Percentiles rank a stretch among this genome's conserved stretches.
phyloP scores from a whole-genome alignment of 2,329 filamentous ascomycete genomes.

The Harringtonia aguacate region DNA sequence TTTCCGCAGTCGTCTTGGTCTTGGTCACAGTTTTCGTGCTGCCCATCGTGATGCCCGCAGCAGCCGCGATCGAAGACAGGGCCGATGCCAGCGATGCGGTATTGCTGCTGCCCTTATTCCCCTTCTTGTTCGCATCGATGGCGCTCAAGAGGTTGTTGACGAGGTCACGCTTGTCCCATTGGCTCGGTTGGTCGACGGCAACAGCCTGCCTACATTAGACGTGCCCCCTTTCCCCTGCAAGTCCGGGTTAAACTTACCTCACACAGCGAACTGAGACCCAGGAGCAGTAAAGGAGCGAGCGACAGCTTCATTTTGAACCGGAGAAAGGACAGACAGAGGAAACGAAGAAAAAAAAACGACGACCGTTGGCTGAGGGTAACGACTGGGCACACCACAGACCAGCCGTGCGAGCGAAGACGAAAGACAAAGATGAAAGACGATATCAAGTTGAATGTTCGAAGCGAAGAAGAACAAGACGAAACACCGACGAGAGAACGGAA shows the following conservation, averaged over 20 bases:
- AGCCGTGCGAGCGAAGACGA: constrained; percentile 5
- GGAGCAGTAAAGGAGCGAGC: constrained; percentile 13
- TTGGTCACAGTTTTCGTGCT: constrained; percentile 1
- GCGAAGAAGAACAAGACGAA: neutral
- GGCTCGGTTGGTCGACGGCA: constrained; percentile 11
- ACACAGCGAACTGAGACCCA: constrained; percentile 16
- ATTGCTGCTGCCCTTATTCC: constrained; percentile 9
- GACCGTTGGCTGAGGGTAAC: neutral
- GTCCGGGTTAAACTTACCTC: constrained; percentile 13
- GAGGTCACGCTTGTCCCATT: constrained; percentile 15
- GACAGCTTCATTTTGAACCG: constrained; percentile 16
- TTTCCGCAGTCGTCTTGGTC: too few relatives aligned
- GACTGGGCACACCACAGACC: constrained; percentile 6
- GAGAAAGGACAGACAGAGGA: neutral
- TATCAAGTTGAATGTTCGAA: neutral
- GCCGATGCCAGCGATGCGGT: neutral
- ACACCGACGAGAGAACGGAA: too few relatives aligned
- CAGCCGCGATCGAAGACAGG: neutral
- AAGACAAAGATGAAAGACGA: neutral
- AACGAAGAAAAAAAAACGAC: neutral
- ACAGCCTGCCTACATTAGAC: constrained; percentile 13
- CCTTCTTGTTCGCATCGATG: constrained; percentile 3
- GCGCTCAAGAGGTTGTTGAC: constrained; percentile 14
- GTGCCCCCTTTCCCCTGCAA: neutral
- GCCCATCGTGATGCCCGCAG: neutral